Evolutionary conservation across 495 filamentous ascomycete genomes (phyloP), one percentile per base, ranked within the genome.

Genomic region (Articulospora tetracladia): DNA sequence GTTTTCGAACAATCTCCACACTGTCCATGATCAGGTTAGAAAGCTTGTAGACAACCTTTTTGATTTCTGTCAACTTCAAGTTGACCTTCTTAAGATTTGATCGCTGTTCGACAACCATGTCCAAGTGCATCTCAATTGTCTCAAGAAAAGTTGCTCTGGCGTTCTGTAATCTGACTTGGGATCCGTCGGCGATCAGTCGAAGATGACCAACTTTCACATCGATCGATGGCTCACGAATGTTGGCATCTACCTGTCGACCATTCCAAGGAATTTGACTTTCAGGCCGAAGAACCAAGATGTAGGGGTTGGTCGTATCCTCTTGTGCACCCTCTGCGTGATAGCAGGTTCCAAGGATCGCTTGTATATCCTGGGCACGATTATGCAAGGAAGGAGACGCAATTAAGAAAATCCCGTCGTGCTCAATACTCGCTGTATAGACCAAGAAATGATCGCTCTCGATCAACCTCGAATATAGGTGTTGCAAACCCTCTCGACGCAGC

Each of bases 11-110:
- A 53, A 89, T 88, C 65, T 93, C 91, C 56, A 98, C 94, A 67
- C 93, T 97, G 68, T 98, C 93, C 95, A 98, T 98, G 71, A 98
- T 98, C 12, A 93, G 89, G 74, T 97, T 97, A n/a, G 92, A 97
- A 32, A 98, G 78, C 72, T 94, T 95, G 79, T 95, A 98, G 26
- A 92, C 90, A 0, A 92, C 93, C 71, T 91, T 94, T 70, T 96
- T 95, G 65, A 98, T 98, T 69, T 93, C 92, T 68, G 92, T 94
- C 63, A 98, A 76, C 69, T 95, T 90, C 30, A 86, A 77, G 65
- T 97, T 94, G 58, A 98, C 95, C 58, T 95, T 89, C 39, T 87
- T 88, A 22, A 98, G 80, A 68, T 97, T 98, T 24, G 95, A 95
- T 60, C 93, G 82, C 69, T 96, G 88, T 69, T 97, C 94, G 36